Percentiles rank a stretch among this genome's conserved stretches.
These are phyloP conservation scores for Dendrocalamus sinicus DNA, from an alignment of 176 grass and related monocot species.

Conservation along the genomic window DNA sequence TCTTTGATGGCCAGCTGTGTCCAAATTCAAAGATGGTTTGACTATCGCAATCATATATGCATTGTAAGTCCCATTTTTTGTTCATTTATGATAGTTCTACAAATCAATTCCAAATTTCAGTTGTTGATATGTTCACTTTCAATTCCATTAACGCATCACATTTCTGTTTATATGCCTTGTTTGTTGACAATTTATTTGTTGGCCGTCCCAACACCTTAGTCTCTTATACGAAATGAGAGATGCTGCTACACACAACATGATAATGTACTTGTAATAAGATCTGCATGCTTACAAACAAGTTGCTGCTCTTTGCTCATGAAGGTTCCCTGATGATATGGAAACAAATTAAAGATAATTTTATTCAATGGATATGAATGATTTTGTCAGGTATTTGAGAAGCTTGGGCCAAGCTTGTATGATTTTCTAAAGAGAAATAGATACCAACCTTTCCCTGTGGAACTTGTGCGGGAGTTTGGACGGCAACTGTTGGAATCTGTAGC, in stretches of 20 bases:
- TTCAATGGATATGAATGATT: conserved; percentile 86
- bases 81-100: conserved; percentile 34
- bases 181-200: conserved; percentile 41
- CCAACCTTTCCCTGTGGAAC: conserved; percentile 97
- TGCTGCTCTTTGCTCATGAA: conserved; percentile 58
- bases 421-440: conserved; percentile 99
- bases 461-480: conserved; percentile 98
- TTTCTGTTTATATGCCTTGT: conserved; percentile 16
- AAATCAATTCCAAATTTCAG: conserved; percentile 15
- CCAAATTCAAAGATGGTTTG: conserved; percentile 94
- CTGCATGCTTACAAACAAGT: conserved; percentile 38
- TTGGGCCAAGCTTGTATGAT: conserved; percentile 99
- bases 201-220: neutral
- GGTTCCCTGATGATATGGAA: conserved; percentile 50
- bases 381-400: conserved; percentile 99
- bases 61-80: conserved; percentile 77
- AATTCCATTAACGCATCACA: neutral
- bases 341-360: conserved; percentile 67
- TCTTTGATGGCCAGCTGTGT: conserved; percentile 69
- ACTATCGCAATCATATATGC: conserved; percentile 93
- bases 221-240: conserved; percentile 26
- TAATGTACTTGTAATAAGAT: conserved; percentile 40
- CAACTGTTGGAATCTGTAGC: conserved; percentile 99
- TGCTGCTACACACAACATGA: conserved; percentile 32
- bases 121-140: conserved; percentile 25